Evolutionary conservation across 805 yeast species (phyloP), one percentile per base, ranked within the genome.

Genomic region (Lipomyces kockii): DNA sequence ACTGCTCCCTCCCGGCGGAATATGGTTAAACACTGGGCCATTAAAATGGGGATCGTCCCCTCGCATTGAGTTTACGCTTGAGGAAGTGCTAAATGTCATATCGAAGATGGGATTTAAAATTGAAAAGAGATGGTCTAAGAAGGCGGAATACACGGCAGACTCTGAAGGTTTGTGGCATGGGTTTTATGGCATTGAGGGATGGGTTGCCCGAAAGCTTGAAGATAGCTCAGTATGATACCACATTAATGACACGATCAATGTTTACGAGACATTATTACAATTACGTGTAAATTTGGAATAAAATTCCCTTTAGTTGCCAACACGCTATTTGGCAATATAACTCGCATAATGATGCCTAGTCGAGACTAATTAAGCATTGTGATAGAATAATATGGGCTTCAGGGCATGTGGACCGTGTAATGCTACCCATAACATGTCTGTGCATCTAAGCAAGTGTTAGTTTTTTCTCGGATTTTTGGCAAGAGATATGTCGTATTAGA

Each of bases 11-110:
- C 83, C 83, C 2, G 80, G 80, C 34, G 88, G 91, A 0, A 81
- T 83, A 54, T 94, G 98, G 98, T 86, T 94, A 70, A 94, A 95
- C 76, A 82, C 87, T 14, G 99, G 99, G 0, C 99, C 99, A 0
- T 81, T 95, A 68, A 90, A 93, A 77, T 94, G 95, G 81, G 98
- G 98, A 0, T 86, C 92, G 2, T 92, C 63, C 87, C 97, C 59
- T 82, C 84, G 75, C 86, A 88, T 37, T 3, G 97, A 93, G 76
- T 79, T 92, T 37, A 87, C 87, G 52, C 80, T 85, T 14, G 88
- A 89, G n/a, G 98, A 93, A 75, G 75, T 93, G 60, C 77, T 78
- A 14, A 71, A 75, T n/a, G 74, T 90, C 17, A 79, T 93, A 46
- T 72, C 76, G 27, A 58, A 78, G 2, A 80, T 87, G 79, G 95